Evolutionary conservation across 768 basidiomycete genomes (phyloP), one percentile per base, ranked within the genome.

Genomic region (Leccinum variicolor): DNA sequence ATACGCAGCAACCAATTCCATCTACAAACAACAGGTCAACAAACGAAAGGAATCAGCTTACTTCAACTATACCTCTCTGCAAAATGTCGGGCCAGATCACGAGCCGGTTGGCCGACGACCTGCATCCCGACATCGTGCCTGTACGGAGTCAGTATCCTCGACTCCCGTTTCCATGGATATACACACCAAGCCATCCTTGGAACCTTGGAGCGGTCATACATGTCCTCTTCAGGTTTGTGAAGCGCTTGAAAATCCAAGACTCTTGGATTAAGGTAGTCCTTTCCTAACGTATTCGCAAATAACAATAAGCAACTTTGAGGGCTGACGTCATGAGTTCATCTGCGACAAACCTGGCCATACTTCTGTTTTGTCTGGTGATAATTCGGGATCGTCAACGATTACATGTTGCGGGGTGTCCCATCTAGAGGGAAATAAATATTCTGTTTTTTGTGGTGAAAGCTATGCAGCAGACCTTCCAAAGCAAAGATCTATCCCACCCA

Each of bases 91-190:
- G 90, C 90, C 11, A 98, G 74, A 73, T 99, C 97, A 23, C 96
- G 82, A 19, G 95, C 94, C 50, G 97, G 97, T 69, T 96, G 94
- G 3, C 97, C 97, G 26, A 98, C 90, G 43, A 98, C 86, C 72
- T 99, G 97, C 78, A 98, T 80, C 0, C 86, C 92, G 39, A 98
- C 92, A 69, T 99, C 97, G 70, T 99, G 97, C 94, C 94, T 95
- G 62, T 11, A 31, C 7, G 11, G 6, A 2, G 21, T 68, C 5
- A 60, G 17, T 14, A 14, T 21, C 34, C 4, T 50, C 10, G 13
- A 50, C 26, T 2, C 5, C 6, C 1, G 55, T 55, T 17, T 43
- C 9, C 14, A 11, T 13, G 48, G 67, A 33, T 15, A 33, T 13
- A 23, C 84, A 57, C 66, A 94, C 95, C 96, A 99, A 28, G 97